phyloP scores from a whole-genome alignment of 75 land plant genomes.

The Larix kaempferi region DNA sequence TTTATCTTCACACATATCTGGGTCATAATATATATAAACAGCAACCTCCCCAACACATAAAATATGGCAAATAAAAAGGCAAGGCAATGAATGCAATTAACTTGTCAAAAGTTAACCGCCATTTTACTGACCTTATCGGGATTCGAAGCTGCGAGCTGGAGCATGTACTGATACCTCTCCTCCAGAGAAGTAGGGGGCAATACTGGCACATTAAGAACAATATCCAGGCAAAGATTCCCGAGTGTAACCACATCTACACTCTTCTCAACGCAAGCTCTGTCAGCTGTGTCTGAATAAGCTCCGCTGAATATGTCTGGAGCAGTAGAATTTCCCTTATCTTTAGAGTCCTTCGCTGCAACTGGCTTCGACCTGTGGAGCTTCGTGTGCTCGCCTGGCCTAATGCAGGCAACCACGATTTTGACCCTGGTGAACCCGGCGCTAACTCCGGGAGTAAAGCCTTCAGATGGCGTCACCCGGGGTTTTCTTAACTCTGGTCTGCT shows the following conservation, averaged over 20 bases:
- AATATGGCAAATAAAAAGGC: no score
- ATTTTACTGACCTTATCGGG: slow-evolving; percentile 68
- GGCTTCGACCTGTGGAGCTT: no score
- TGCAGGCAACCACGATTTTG: neutral
- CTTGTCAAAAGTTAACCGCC: no score
- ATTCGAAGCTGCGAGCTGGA: slow-evolving; percentile 43
- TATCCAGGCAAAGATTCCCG: slow-evolving; percentile 85
- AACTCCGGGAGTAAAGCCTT: neutral
- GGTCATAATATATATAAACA: no score
- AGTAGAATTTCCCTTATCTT: neutral
- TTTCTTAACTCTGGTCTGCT: neutral
- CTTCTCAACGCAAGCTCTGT: slow-evolving; percentile 12
- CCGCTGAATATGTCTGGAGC: neutral
- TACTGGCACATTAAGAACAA: slow-evolving; percentile 66
- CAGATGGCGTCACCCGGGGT: no score
- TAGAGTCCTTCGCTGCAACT: neutral
- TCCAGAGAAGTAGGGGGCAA: slow-evolving; percentile 35
- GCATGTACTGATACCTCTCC: slow-evolving; percentile 63
- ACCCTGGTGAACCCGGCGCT: neutral
- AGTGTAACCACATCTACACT: slow-evolving; percentile 64
- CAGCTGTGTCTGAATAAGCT: neutral
- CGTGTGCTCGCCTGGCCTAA: neutral
- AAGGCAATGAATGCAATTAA: no score
- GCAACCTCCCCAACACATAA: no score
- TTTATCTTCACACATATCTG: no score